phyloP scores from a whole-genome alignment of 2,329 filamentous ascomycete genomes.

The Aspergillus ochraceoroseus region DNA sequence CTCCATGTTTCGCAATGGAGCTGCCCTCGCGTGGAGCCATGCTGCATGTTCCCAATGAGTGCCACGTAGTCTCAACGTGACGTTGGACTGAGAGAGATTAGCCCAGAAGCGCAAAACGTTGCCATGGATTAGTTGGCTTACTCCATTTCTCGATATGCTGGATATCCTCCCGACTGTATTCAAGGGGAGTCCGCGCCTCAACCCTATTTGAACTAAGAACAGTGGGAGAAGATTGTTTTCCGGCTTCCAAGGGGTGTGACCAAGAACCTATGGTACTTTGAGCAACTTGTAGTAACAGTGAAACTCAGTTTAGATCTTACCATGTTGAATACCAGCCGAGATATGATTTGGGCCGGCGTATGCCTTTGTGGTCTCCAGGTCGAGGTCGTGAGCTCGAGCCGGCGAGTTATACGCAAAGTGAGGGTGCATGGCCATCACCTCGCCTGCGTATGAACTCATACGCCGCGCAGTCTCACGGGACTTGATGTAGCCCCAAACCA shows the following conservation, averaged over 20 bases:
- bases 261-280: constrained; percentile 49
- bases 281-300: not conserved
- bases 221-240: constrained; percentile 47
- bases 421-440: constrained; percentile 63
- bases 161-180: constrained; percentile 55
- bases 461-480: constrained; percentile 72
- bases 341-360: constrained; percentile 71
- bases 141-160: constrained; percentile 61
- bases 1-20: constrained; percentile 68
- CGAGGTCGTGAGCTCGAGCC: constrained; percentile 66
- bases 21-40: constrained; percentile 74
- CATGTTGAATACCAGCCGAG: constrained; percentile 66
- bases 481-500: constrained; percentile 82
- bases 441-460: constrained; percentile 72
- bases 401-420: constrained; percentile 67
- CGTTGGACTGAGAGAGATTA: constrained; percentile 54
- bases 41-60: constrained; percentile 63
- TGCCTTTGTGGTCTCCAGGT: constrained; percentile 67
- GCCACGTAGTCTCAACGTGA: constrained; percentile 73
- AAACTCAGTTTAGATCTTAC: constrained; percentile 35
- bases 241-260: constrained; percentile 57
- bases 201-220: constrained; percentile 62
- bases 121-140: constrained; percentile 21
- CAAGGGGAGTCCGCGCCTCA: constrained; percentile 57
- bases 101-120: too few relatives aligned